Conservation (phyloP, 1,284 basidiomycete species). For the Cryptococcus sp. region DNA sequence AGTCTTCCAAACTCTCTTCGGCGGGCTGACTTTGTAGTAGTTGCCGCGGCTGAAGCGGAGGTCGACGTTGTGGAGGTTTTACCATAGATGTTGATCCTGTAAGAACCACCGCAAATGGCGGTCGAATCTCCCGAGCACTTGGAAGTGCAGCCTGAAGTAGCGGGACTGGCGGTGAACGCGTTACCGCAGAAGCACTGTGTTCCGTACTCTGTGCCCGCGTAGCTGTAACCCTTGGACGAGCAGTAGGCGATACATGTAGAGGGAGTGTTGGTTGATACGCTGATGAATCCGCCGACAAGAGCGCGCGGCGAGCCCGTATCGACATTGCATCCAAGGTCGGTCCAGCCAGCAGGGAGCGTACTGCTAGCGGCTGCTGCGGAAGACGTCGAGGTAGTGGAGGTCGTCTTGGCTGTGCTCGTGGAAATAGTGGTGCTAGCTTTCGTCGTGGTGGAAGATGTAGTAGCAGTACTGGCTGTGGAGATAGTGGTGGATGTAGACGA, state of each 20-base stretch:
- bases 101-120: constrained; percentile 16
- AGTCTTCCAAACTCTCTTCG: neutral
- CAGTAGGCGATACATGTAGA: constrained; percentile 12
- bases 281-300: constrained; percentile 2
- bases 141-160: constrained; percentile 14
- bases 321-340: constrained; percentile 9
- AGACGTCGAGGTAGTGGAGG: constrained; percentile 14
- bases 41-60: constrained; percentile 3
- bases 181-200: constrained; percentile 16
- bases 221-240: constrained; percentile 15
- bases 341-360: constrained; percentile 22
- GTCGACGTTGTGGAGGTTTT: neutral
- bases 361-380: constrained; percentile 20
- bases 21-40: constrained; percentile 1
- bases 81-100: neutral
- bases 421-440: constrained; percentile 13
- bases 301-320: constrained; percentile 8
- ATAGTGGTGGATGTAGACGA: neutral
- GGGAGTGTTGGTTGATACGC: constrained; percentile 5
- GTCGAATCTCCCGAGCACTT: constrained; percentile 11
- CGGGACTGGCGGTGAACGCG: constrained; percentile 1
- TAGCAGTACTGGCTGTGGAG: neutral
- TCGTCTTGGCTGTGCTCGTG: constrained; percentile 1
- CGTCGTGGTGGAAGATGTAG: neutral
- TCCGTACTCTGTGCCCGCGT: constrained; percentile 20